Base-by-base conservation (phyloP, 2,329 filamentous ascomycete species). In the Cercospora sp. region DNA sequence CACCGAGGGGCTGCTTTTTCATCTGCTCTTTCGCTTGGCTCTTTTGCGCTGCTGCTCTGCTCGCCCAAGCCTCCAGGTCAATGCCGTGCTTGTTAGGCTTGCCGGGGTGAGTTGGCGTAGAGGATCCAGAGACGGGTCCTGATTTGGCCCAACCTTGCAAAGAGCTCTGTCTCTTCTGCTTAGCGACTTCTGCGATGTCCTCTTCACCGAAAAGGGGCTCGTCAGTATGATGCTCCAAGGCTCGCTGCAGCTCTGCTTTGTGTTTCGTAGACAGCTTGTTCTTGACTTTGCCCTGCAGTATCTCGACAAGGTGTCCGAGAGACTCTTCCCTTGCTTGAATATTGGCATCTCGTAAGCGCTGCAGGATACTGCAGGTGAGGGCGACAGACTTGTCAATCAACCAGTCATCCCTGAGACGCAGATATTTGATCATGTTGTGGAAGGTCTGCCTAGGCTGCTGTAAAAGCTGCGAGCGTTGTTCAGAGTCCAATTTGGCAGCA, bases 361-460 rank as follows among this genome's bases (percentile, higher is more conserved):
- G 87, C 40, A 99, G 85, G 67, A 99, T 89, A 78, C 97, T 97
- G 73, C 89, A 88, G 33, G 97, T 87, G 30, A 98, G 86, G 30
- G 89, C 89, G 60, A 97, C 92, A 13, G 94, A 90, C 45, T 92
- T 92, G 68, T 87, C 89, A 40, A 95, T 90, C 7, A 99, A 86
- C 79, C 93, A 97, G 65, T 89, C 86, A 78, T 99, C 95, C 70
- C 94, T 91, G 4, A 99, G 85, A 66, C 95, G 89, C 64, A 99
- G 86, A 93, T 97, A 97, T 77, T 91, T 92, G 16, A 65, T 61
- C 80, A 97, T 90, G 16, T 81, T 83, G 68, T 88, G 88, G 78
- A 90, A 87, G 10, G 91, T 86, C 61, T 80, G 80, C 5, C 87
- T 88, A 2, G 91, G 90, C 13, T 88, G 84, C 62, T 89, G 85